Percentiles rank a stretch among this genome's conserved stretches.
phyloP scores from a whole-genome alignment of 2,329 filamentous ascomycete genomes.

The Didymella sp. region DNA sequence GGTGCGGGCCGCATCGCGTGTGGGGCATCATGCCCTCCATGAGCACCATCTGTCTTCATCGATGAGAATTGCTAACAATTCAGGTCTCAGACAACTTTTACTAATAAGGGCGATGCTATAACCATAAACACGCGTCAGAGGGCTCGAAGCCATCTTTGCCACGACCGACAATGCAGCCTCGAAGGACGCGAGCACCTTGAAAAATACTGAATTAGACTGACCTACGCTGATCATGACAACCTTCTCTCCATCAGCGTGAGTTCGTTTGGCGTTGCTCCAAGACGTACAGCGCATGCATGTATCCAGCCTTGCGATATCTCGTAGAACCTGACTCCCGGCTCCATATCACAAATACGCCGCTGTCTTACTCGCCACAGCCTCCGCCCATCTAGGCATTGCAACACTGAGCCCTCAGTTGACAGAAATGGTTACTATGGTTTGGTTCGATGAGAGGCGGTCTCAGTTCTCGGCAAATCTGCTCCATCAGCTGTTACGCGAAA shows the following conservation, averaged over 20 bases:
- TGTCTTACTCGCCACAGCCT: slow-evolving; percentile 3
- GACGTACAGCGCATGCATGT: slow-evolving; percentile 6
- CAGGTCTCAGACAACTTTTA: background rate
- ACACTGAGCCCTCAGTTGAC: slow-evolving; percentile 2
- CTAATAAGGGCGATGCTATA: background rate
- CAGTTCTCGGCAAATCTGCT: slow-evolving; percentile 5
- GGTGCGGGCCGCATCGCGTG: background rate
- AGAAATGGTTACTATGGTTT: slow-evolving; percentile 1
- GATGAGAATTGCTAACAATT: background rate
- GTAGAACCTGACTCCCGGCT: background rate
- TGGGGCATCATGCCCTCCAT: background rate
- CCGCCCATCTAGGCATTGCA: background rate
- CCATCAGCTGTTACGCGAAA: slow-evolving; percentile 6
- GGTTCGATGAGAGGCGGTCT: background rate
- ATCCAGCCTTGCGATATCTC: background rate
- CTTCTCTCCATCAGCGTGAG: slow-evolving; percentile 4
- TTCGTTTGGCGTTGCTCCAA: slow-evolving; percentile 9
- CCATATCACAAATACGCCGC: background rate
- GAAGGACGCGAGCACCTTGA: background rate
- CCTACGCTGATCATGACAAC: slow-evolving; percentile 1
- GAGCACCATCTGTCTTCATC: background rate
- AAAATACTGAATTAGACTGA: slow-evolving; percentile 1
- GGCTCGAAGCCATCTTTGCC: background rate
- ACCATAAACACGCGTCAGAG: background rate
- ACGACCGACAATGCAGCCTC: background rate